These are phyloP conservation scores for Suhomyces tanzawaensis DNA, from an alignment of 805 yeast genomes.

Conservation along the genomic window DNA sequence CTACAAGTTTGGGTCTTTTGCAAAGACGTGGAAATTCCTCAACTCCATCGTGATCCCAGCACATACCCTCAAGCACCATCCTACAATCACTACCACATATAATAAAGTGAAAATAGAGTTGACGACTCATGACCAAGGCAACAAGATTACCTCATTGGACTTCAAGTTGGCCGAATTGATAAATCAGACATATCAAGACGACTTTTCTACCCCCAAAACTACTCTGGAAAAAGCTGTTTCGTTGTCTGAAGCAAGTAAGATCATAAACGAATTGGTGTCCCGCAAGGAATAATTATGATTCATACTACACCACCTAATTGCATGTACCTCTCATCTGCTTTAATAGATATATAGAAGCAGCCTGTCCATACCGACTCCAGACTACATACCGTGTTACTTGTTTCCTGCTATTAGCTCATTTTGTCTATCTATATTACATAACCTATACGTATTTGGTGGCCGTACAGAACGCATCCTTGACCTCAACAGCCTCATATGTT, in stretches of 20 bases:
- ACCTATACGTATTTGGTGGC: slow-evolving; percentile 15
- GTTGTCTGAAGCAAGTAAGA: slow-evolving; percentile 11
- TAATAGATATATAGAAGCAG: background rate
- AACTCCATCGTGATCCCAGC: slow-evolving; percentile 56
- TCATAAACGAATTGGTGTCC: slow-evolving; percentile 11
- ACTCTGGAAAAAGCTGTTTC: slow-evolving; percentile 4
- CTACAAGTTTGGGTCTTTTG: slow-evolving; percentile 48
- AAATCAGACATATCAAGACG: slow-evolving; percentile 10
- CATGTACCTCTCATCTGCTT: background rate
- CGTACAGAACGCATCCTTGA: slow-evolving; percentile 79
- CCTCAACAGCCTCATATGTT: slow-evolving; percentile 85
- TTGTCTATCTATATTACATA: slow-evolving; percentile 4
- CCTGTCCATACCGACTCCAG: background rate
- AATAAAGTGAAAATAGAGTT: slow-evolving; percentile 53
- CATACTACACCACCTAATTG: too few relatives aligned
- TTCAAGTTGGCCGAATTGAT: slow-evolving; percentile 51
- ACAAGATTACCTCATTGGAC: slow-evolving; percentile 54
- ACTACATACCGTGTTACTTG: background rate
- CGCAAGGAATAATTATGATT: too few relatives aligned
- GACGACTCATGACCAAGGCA: slow-evolving; percentile 63
- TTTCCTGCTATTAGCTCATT: background rate
- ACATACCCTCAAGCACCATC: slow-evolving; percentile 66
- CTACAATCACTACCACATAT: slow-evolving; percentile 62
- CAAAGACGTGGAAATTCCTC: slow-evolving; percentile 66
- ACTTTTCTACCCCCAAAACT: background rate